phyloP scores from a whole-genome alignment of 805 yeast species.

The Metschnikowia cubensis region DNA sequence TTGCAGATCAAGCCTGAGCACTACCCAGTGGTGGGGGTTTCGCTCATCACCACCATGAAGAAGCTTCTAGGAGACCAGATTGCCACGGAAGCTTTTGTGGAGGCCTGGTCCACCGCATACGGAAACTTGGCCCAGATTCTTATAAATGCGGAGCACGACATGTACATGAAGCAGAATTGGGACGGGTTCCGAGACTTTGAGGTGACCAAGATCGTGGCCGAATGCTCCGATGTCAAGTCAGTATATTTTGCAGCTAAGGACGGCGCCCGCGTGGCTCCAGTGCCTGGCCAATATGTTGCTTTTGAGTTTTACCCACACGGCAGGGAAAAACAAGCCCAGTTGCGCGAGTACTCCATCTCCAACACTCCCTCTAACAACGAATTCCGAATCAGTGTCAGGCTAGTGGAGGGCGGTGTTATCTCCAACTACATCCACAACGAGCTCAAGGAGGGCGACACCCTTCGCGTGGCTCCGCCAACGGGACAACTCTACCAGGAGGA shows the following conservation, averaged over 20 bases:
- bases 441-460: conserved; percentile 44
- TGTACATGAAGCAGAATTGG: conserved; percentile 49
- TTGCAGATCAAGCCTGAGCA: conserved; percentile 60
- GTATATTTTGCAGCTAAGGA: conserved; percentile 39
- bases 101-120: conserved; percentile 67
- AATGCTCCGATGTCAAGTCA: conserved; percentile 46
- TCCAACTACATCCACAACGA: conserved; percentile 48
- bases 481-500: conserved; percentile 46
- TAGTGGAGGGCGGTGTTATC: conserved; percentile 42
- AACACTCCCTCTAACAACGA: conserved; percentile 30
- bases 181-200: conserved; percentile 52
- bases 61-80: conserved; percentile 48
- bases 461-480: conserved; percentile 55
- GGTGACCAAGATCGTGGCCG: conserved; percentile 40
- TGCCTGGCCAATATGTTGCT: conserved; percentile 47
- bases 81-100: conserved; percentile 55
- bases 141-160: conserved; percentile 49
- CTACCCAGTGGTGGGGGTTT: conserved; percentile 60
- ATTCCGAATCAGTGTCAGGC: conserved; percentile 57
- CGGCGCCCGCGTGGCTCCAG: conserved; percentile 27
- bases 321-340: conserved; percentile 31
- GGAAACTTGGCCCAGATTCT: conserved; percentile 57
- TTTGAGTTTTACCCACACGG: conserved; percentile 35
- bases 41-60: conserved; percentile 50
- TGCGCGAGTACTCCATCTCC: conserved; percentile 61